Evolutionary conservation across 345 rosid genomes (phyloP).

Genomic region (Sonneratia alba): DNA sequence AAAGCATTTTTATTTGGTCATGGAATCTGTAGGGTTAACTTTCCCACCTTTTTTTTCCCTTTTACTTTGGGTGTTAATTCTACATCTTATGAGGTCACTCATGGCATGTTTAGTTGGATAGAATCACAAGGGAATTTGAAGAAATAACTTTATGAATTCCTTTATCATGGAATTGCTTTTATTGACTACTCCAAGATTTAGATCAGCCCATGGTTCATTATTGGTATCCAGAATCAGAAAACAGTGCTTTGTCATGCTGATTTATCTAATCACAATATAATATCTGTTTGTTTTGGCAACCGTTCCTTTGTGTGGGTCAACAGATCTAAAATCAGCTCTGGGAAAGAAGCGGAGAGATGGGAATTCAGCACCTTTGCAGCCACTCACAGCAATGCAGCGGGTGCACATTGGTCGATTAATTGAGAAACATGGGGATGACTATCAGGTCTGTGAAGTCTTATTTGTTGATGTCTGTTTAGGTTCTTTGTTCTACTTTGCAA

Average conservation of each 20-base stretch:
- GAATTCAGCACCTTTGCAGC: conserved; percentile 59
- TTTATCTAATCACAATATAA: not conserved
- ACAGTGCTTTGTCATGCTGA: not conserved
- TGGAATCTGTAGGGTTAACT: too few relatives aligned
- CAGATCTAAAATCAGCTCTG: conserved; percentile 79
- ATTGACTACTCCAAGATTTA: not conserved
- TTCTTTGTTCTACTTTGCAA: not conserved
- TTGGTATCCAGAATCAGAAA: not conserved
- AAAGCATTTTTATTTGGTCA: too few relatives aligned
- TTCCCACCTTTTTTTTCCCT: too few relatives aligned
- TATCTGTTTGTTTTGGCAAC: not conserved
- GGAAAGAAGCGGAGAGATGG: conserved; percentile 90
- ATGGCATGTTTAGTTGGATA: not conserved
- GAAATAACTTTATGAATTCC: not conserved
- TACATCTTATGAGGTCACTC: too few relatives aligned
- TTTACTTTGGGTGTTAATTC: too few relatives aligned
- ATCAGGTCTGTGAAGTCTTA: conserved; percentile 36
- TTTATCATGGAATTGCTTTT: not conserved
- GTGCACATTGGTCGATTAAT: conserved; percentile 40
- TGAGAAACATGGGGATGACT: conserved; percentile 70
- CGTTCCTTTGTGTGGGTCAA: conserved; percentile 8
- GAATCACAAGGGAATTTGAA: not conserved
- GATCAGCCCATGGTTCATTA: not conserved
- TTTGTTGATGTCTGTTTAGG: not conserved
- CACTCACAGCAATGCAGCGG: conserved; percentile 75